Percentiles rank a stretch among this genome's conserved stretches.
Conservation (phyloP, 192 early-diverging fungal genomes). For the Backusella morwellensis region DNA sequence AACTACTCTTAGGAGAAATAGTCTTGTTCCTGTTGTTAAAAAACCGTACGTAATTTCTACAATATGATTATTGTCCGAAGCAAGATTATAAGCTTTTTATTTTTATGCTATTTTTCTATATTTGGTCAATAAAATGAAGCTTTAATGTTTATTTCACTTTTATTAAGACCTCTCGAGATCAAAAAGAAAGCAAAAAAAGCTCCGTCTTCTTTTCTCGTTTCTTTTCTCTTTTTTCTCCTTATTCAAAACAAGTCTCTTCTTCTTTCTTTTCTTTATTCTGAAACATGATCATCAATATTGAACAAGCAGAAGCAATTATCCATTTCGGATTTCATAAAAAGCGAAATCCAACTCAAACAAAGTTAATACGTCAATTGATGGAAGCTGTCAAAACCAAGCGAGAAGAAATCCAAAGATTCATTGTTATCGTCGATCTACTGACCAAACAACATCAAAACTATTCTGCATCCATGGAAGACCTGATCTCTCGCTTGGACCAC, state of each 20-base stretch:
- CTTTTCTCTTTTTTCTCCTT: background rate
- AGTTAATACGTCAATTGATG: background rate
- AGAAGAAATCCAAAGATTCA: background rate
- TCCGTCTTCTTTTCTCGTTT: background rate
- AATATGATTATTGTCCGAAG: background rate
- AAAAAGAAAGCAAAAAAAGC: background rate
- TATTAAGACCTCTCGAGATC: background rate
- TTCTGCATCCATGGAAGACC: background rate
- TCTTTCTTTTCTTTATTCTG: background rate
- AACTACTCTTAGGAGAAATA: background rate
- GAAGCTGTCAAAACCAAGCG: background rate
- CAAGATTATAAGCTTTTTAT: background rate
- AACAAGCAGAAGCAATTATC: conserved; percentile 5
- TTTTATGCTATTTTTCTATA: background rate
- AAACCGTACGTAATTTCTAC: background rate
- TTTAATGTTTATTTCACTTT: background rate
- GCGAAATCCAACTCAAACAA: conserved; percentile 1
- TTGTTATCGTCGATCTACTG: background rate
- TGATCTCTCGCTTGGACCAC: background rate
- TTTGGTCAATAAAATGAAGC: background rate
- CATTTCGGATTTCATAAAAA: background rate
- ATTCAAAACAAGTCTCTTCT: background rate
- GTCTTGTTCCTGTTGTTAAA: background rate
- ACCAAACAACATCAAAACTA: background rate
- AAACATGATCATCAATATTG: background rate